Base-by-base conservation (phyloP, 2,329 filamentous ascomycete species). In the Clarireedia sp. region DNA sequence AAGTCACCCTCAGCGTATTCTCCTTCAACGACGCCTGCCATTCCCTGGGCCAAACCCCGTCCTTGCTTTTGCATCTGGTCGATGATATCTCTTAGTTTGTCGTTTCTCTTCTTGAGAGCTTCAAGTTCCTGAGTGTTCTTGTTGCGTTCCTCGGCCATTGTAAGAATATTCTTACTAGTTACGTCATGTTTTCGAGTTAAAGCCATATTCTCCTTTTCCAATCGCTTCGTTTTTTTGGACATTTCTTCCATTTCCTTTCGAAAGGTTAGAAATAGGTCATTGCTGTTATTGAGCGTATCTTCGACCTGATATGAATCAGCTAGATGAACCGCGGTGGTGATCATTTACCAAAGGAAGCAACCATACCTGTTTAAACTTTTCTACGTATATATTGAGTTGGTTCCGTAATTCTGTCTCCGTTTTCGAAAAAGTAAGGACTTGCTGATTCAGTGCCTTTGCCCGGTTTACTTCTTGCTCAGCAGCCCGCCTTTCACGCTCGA, bases 211-310 rank as follows among this genome's bases (percentile, higher is more conserved):
- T 99, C 94, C 73, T 96, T 96, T 71, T 99, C 94, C 52, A 99
- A 77, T 24, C 90, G 86, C 73, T 96, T 96, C 5, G 92, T 96
- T 75, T 97, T 97, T 75, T 96, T 96, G 0, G 91, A 96, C 91
- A 97, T 97, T 68, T 97, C 94, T 73, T 97, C 94, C 91, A 97
- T 97, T 73, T 97, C 94, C 74, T 96, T 96, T 54, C 92, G 83
- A 73, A 97, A 97, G 0, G 94, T 96, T 63, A 96, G 77, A 72
- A 97, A 97, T 53, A 97, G 77, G 70, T 97, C 94, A 75, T 97
- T 97, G 72, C 90, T 96, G 70, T 96, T 97, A 74, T 96, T 97
- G 51, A 97, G 80, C 38, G 92, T 97, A 73, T 97, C 94, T 80
- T 97, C 92, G 69, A 97, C 92, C 92, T 97, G 76, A 72, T 64